phyloP scores from a whole-genome alignment of 768 basidiomycete species.

The Lactarius sp. region DNA sequence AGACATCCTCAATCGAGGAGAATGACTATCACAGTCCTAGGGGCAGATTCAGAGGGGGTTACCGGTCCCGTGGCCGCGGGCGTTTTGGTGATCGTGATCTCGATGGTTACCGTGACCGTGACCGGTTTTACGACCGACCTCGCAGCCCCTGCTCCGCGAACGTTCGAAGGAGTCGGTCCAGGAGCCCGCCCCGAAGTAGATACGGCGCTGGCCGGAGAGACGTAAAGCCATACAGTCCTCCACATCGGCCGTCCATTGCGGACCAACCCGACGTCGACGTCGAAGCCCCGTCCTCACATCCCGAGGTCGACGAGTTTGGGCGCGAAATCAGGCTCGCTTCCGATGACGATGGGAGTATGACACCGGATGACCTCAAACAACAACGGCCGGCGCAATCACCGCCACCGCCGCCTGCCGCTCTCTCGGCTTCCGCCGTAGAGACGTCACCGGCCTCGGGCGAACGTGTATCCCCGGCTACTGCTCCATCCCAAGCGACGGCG shows the following conservation, averaged over 20 bases:
- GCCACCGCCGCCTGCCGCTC: conserved; percentile 23
- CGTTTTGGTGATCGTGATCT: conserved; percentile 52
- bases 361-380: conserved; percentile 16
- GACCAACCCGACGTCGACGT: conserved; percentile 16
- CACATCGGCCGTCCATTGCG: conserved; percentile 31
- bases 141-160: conserved; percentile 35
- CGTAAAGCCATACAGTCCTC: conserved; percentile 56
- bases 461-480: background rate
- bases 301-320: conserved; percentile 82
- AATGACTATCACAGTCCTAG: conserved; percentile 51
- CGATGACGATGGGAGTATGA: conserved; percentile 28
- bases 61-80: conserved; percentile 57
- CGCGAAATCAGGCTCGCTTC: conserved; percentile 67
- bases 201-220: conserved; percentile 42
- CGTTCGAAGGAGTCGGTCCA: conserved; percentile 61
- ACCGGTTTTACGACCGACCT: conserved; percentile 40
- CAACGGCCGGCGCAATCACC: conserved; percentile 14
- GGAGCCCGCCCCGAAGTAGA: conserved; percentile 61
- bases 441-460: background rate
- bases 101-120: conserved; percentile 44
- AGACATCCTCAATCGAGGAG: conserved; percentile 43
- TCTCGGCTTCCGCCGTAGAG: background rate
- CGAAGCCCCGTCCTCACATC: conserved; percentile 25
- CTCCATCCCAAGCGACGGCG: background rate
- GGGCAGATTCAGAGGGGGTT: conserved; percentile 50